Evolutionary conservation across 345 rosid species (phyloP).

Genomic region (Orychophragmus violaceus): DNA sequence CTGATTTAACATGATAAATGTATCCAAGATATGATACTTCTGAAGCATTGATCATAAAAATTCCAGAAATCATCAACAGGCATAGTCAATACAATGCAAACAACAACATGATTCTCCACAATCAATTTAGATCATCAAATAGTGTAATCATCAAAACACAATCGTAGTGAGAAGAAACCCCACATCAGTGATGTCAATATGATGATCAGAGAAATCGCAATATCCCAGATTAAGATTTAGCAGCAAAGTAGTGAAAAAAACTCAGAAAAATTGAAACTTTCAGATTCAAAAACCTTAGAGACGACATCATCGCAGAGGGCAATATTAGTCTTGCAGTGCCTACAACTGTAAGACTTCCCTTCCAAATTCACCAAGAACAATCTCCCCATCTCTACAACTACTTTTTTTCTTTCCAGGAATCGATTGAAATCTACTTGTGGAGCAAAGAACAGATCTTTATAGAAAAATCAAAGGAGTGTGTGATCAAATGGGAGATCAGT

Average conservation of each 20-base stretch:
- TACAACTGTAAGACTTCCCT: constrained; percentile 57
- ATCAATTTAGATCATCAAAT: constrained; percentile 5
- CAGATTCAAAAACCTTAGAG: constrained; percentile 51
- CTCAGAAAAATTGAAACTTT: background rate
- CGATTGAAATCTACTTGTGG: background rate
- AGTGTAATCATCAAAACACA: constrained; percentile 3
- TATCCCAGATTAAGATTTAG: constrained; percentile 17
- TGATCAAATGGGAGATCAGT: background rate
- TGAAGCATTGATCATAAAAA: background rate
- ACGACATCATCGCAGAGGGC: constrained; percentile 50
- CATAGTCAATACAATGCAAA: background rate
- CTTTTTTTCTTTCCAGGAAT: background rate
- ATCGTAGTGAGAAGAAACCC: background rate
- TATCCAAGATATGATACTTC: too few relatives aligned
- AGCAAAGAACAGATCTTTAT: background rate
- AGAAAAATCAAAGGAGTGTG: background rate
- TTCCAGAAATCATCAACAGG: constrained; percentile 8
- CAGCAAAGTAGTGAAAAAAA: background rate
- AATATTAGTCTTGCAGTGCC: constrained; percentile 60
- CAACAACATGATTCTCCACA: background rate
- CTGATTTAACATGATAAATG: too few relatives aligned
- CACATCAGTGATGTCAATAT: background rate
- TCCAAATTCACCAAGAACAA: constrained; percentile 56
- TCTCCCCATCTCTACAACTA: constrained; percentile 62
- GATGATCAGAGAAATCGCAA: constrained; percentile 8